These are phyloP conservation scores for Calamus simplicifolius DNA, from an alignment of 176 grass and related monocot species.

Conservation along the genomic window DNA sequence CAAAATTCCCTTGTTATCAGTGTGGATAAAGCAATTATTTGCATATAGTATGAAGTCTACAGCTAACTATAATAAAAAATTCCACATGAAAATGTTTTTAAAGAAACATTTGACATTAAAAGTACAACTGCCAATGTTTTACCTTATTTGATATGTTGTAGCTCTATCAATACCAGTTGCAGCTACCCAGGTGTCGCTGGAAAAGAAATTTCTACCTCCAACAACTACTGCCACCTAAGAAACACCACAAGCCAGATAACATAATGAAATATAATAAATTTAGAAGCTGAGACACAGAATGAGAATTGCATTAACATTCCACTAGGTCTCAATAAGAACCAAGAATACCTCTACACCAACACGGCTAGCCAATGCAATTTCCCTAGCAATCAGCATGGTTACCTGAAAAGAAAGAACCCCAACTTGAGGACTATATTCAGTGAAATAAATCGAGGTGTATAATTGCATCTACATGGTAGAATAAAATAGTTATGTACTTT, in stretches of 20 bases:
- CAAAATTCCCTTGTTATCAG: too few relatives aligned
- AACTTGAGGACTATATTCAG: too few relatives aligned
- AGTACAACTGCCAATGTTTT: not conserved
- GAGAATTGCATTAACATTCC: too few relatives aligned
- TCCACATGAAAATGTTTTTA: too few relatives aligned
- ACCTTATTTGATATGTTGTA: constrained; percentile 75
- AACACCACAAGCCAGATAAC: not conserved
- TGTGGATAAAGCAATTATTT: too few relatives aligned
- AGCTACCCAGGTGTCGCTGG: constrained; percentile 63
- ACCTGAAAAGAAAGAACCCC: constrained; percentile 33
- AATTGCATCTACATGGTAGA: not conserved
- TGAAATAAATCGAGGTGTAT: too few relatives aligned
- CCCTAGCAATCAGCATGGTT: constrained; percentile 84
- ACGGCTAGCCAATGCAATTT: constrained; percentile 70
- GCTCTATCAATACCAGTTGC: constrained; percentile 77
- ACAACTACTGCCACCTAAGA: constrained; percentile 78
- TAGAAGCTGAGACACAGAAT: constrained; percentile 4
- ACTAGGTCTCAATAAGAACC: too few relatives aligned
- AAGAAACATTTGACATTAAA: too few relatives aligned
- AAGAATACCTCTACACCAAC: constrained; percentile 59
- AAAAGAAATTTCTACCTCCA: constrained; percentile 91
- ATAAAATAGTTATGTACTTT: constrained; percentile 1
- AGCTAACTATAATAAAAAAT: too few relatives aligned
- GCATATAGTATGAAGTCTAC: too few relatives aligned
- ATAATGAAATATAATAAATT: constrained; percentile 7